Conservation (phyloP, 2,329 filamentous ascomycete species). For the Calonectria honghensis region DNA sequence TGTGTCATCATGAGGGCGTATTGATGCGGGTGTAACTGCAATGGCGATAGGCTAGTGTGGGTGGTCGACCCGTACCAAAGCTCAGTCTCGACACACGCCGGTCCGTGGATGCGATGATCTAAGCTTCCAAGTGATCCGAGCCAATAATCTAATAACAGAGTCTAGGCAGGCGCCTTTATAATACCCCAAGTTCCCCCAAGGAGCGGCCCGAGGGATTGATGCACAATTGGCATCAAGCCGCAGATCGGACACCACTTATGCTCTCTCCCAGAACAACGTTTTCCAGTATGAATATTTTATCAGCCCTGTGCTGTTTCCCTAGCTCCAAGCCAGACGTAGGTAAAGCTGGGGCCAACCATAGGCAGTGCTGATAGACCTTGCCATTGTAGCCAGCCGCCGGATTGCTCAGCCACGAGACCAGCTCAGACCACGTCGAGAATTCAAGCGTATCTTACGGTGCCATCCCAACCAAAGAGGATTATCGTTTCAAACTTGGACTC, state of each 20-base stretch:
- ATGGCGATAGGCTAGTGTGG: neutral
- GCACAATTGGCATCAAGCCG: neutral
- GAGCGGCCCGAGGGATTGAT: accelerated
- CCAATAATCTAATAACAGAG: neutral
- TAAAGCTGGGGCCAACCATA: accelerated
- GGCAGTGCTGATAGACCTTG: neutral
- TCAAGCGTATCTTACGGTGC: neutral
- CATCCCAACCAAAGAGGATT: neutral
- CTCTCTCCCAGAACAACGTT: neutral
- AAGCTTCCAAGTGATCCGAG: neutral
- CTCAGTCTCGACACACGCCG: neutral
- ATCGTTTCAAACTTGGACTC: too few species aligned
- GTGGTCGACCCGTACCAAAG: neutral
- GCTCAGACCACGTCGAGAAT: neutral
- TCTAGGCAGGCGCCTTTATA: too few species aligned
- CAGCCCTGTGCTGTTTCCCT: neutral
- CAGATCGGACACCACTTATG: neutral
- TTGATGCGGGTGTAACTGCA: neutral
- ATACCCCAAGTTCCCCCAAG: neutral
- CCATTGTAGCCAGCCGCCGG: neutral
- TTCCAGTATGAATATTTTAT: neutral
- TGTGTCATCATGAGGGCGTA: conserved; percentile 1
- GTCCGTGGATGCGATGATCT: neutral
- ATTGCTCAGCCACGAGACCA: neutral
- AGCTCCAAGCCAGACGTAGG: neutral